These are phyloP conservation scores for Tirmania nivea DNA, from an alignment of 495 filamentous ascomycete genomes.

Conservation along the genomic window DNA sequence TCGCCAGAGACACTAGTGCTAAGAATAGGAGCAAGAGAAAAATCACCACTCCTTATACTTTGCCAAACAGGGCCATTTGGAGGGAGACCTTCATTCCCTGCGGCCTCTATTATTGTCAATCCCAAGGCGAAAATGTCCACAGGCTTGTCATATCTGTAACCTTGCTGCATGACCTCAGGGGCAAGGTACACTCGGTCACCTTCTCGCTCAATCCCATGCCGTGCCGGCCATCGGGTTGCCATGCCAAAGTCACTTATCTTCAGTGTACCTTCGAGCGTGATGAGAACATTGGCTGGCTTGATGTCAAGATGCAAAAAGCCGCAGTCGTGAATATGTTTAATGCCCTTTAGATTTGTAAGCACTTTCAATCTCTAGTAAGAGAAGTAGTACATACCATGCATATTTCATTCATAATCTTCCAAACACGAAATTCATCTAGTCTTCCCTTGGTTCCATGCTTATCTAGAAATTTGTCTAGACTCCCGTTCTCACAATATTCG, in stretches of 20 bases:
- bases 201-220: constrained; percentile 60
- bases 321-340: constrained; percentile 68
- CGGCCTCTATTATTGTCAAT: constrained; percentile 81
- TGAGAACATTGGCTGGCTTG: constrained; percentile 85
- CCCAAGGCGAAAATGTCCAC: constrained; percentile 86
- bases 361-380: neutral
- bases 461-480: constrained; percentile 58
- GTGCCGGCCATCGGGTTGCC: constrained; percentile 58
- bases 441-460: constrained; percentile 60
- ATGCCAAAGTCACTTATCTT: constrained; percentile 96
- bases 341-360: constrained; percentile 32
- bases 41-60: constrained; percentile 62
- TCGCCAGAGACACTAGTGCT: constrained; percentile 52
- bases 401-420: constrained; percentile 84
- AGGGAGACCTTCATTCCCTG: constrained; percentile 72
- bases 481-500: constrained; percentile 85
- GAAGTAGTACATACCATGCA: constrained; percentile 36
- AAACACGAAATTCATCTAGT: constrained; percentile 90
- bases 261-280: constrained; percentile 71
- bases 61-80: constrained; percentile 84
- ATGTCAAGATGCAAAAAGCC: constrained; percentile 86
- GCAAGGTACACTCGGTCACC: constrained; percentile 92
- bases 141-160: constrained; percentile 57
- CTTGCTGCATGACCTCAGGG: constrained; percentile 57
- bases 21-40: constrained; percentile 64